A percentile compares a stretch with the other conserved stretches of the same genome.
Evolutionary conservation across 2,329 filamentous ascomycete species (phyloP).

Genomic region (Zymoseptoria ardabiliae): DNA sequence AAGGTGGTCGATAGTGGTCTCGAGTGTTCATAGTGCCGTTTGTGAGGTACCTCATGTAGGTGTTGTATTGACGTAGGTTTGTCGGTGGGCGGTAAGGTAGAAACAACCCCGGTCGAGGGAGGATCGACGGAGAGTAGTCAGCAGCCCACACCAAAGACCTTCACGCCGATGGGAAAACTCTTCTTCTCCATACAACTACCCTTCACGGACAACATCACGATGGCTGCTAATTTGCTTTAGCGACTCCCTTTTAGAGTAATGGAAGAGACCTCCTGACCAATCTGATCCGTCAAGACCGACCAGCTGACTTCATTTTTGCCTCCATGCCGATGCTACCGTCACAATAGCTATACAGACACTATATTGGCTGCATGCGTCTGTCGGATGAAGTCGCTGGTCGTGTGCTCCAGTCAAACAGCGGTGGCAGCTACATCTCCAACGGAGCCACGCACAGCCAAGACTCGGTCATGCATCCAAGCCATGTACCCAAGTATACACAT

Average conservation of each 20-base stretch:
- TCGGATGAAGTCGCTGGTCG: neutral
- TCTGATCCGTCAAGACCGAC: neutral
- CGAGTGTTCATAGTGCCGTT: neutral
- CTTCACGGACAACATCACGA: neutral
- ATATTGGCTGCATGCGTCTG: neutral
- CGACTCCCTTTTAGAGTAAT: neutral
- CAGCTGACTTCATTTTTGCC: neutral
- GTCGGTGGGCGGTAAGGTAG: neutral
- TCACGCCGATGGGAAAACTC: neutral
- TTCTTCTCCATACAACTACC: neutral
- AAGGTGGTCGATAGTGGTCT: neutral
- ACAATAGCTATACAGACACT: neutral
- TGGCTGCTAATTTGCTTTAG: neutral
- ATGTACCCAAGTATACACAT: neutral
- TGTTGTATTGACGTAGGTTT: neutral
- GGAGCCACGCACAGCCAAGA: neutral
- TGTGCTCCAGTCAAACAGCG: neutral
- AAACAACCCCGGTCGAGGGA: neutral
- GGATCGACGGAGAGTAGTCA: neutral
- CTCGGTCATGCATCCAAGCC: neutral
- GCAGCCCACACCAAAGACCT: neutral
- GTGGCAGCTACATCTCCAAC: neutral
- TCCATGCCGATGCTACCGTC: neutral
- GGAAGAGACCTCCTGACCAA: neutral
- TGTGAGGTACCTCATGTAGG: neutral